Conservation (phyloP, 148 eudicot species). For the Gaultheria prostrata region DNA sequence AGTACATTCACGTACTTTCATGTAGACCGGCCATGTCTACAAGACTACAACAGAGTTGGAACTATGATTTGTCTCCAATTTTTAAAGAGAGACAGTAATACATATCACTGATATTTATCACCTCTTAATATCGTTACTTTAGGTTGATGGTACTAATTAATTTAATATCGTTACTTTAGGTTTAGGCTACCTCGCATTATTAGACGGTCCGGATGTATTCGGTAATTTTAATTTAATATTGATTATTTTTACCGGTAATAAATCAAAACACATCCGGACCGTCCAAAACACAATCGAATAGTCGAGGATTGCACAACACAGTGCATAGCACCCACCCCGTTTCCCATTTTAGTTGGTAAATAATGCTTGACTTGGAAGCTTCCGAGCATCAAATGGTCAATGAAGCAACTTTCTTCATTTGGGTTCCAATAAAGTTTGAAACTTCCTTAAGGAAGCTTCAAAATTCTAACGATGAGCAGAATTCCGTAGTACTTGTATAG, state of each 20-base stretch:
- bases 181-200: too few species aligned
- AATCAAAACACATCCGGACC: too few species aligned
- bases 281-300: too few species aligned
- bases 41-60: neutral
- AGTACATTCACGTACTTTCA: too few species aligned
- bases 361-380: neutral
- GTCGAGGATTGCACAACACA: too few species aligned
- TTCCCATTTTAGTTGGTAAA: too few species aligned
- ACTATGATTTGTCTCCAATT: neutral
- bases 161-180: too few species aligned
- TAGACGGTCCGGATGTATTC: too few species aligned
- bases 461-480: neutral
- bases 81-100: too few species aligned
- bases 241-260: too few species aligned
- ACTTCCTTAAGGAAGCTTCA: neutral
- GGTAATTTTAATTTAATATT: too few species aligned
- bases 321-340: too few species aligned
- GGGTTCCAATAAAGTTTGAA: neutral
- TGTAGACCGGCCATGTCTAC: neutral
- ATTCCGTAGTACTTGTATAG: neutral
- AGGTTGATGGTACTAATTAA: neutral
- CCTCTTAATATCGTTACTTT: neutral
- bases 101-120: neutral
- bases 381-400: slow-evolving; percentile 5
- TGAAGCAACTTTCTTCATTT: neutral